Conservation (phyloP, 129 eudicot species). For the Lonicera japonica region DNA sequence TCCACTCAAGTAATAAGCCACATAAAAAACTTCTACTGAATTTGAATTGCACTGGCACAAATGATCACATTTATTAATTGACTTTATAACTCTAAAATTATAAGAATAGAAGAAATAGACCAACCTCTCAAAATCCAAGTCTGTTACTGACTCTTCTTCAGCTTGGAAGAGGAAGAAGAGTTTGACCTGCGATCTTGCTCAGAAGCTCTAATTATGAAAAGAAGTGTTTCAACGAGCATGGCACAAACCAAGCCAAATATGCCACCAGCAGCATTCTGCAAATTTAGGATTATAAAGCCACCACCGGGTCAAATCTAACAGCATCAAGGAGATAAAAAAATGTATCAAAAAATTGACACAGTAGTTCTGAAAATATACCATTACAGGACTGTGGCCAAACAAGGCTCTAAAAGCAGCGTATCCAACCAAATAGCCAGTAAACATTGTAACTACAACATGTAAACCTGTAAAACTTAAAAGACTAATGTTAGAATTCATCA, state of each 20-base stretch:
- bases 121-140: conserved; percentile 18
- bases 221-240: conserved; percentile 88
- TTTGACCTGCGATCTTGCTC: conserved; percentile 32
- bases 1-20: background rate
- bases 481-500: conserved; percentile 10
- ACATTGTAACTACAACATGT: conserved; percentile 82
- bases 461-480: conserved; percentile 43
- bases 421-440: conserved; percentile 85
- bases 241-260: conserved; percentile 77
- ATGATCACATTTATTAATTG: background rate
- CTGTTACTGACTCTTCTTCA: conserved; percentile 64
- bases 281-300: conserved; percentile 8
- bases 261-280: conserved; percentile 91
- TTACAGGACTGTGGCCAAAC: conserved; percentile 69
- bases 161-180: conserved; percentile 31
- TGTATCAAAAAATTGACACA: background rate
- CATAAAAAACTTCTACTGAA: background rate
- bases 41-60: background rate
- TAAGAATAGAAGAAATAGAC: background rate
- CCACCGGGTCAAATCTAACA: background rate
- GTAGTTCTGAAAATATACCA: conserved; percentile 38
- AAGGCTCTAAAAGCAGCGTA: conserved; percentile 80
- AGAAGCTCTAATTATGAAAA: conserved; percentile 65
- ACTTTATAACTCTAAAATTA: background rate
- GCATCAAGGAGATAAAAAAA: background rate